Conservation (phyloP, 495 filamentous ascomycete genomes). For the Cairneyella variabilis region DNA sequence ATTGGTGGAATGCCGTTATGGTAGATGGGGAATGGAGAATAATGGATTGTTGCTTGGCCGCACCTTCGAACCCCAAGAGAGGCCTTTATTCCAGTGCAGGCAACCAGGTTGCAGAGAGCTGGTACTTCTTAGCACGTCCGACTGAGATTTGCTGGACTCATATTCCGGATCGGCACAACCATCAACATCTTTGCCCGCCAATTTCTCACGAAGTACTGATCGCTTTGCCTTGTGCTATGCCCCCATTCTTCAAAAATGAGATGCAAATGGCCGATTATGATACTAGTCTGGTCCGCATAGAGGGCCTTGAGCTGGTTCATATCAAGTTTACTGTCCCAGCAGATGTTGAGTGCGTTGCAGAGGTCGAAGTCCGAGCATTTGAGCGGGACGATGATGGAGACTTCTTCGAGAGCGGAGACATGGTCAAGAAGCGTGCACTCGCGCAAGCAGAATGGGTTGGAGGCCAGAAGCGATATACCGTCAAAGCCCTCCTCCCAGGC, state of each 20-base stretch:
- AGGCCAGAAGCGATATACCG: slow-evolving; percentile 82
- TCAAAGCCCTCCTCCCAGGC: slow-evolving; percentile 87
- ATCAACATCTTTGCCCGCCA: slow-evolving; percentile 91
- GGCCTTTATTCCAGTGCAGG: slow-evolving; percentile 68
- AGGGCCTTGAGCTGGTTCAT: slow-evolving; percentile 89
- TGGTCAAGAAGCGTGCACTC: slow-evolving; percentile 77
- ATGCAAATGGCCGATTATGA: slow-evolving; percentile 84
- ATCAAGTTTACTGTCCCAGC: slow-evolving; percentile 80
- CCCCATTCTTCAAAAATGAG: slow-evolving; percentile 79
- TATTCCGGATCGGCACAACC: slow-evolving; percentile 74
- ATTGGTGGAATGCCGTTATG: slow-evolving; percentile 97
- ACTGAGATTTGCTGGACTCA: slow-evolving; percentile 92
- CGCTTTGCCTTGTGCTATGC: slow-evolving; percentile 78
- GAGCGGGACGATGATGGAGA: slow-evolving; percentile 84
- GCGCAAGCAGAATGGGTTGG: slow-evolving; percentile 88
- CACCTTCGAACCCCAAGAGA: slow-evolving; percentile 80
- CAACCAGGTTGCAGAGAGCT: slow-evolving; percentile 69
- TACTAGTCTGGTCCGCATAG: slow-evolving; percentile 79
- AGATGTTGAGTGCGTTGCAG: slow-evolving; percentile 91
- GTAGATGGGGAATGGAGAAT: slow-evolving; percentile 95
- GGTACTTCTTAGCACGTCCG: slow-evolving; percentile 88
- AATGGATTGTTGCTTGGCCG: slow-evolving; percentile 91
- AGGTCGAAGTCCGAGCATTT: slow-evolving; percentile 80
- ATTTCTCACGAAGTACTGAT: slow-evolving; percentile 79
- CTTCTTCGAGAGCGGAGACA: slow-evolving; percentile 87